These are phyloP conservation scores for Sesbania bispinosa DNA, from an alignment of 306 rosid genomes.

Conservation along the genomic window DNA sequence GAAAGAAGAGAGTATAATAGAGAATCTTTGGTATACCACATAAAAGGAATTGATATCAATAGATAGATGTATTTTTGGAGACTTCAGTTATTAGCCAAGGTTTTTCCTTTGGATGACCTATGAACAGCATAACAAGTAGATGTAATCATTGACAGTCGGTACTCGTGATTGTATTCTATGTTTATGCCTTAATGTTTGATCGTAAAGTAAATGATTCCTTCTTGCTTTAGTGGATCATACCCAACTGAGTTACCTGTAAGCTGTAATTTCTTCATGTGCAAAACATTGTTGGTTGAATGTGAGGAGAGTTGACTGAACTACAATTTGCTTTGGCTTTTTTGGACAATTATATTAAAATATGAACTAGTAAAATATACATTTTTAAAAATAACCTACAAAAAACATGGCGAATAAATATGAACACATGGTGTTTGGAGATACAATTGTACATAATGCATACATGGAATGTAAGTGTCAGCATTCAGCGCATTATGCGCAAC, in stretches of 20 bases:
- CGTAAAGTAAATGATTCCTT: neutral
- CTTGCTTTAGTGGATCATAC: neutral
- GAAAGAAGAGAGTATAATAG: neutral
- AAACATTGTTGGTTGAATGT: neutral
- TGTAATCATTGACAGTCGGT: neutral
- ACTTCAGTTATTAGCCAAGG: too few relatives aligned
- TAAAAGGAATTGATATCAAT: too few relatives aligned
- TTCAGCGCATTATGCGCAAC: neutral
- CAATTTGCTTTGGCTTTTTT: neutral
- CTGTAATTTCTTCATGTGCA: neutral
- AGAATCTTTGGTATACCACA: too few relatives aligned
- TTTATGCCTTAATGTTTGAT: conserved; percentile 1
- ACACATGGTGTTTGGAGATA: neutral
- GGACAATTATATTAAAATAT: neutral
- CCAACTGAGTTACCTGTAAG: neutral
- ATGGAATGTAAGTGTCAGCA: neutral
- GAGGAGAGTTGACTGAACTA: neutral
- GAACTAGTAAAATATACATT: neutral
- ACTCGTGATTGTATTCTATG: neutral
- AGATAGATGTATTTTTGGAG: too few relatives aligned
- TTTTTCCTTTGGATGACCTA: too few relatives aligned
- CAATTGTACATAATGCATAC: neutral
- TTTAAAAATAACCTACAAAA: neutral
- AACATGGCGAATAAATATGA: neutral
- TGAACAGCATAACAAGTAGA: too few relatives aligned